These are phyloP conservation scores for Tetrapisispora nanseiensis DNA, from an alignment of 805 yeast species.

Conservation along the genomic window DNA sequence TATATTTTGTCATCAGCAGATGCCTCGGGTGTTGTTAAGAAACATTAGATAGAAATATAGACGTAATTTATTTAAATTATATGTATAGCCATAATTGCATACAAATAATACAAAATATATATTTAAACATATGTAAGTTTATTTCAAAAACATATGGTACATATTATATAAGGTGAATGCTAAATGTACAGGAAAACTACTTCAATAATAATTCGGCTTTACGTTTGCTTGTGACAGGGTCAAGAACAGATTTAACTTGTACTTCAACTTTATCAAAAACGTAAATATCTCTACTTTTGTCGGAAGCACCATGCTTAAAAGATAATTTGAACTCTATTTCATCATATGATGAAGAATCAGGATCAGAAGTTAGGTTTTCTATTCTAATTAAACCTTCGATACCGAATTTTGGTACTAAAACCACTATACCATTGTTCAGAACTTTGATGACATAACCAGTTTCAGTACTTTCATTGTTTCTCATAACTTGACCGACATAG, in stretches of 20 bases:
- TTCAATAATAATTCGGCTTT: conserved; percentile 67
- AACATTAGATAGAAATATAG: conserved; percentile 40
- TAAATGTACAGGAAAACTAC: conserved; percentile 17
- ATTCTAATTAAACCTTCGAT: conserved; percentile 86
- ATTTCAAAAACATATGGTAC: neutral
- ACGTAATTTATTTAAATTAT: neutral
- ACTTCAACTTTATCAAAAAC: conserved; percentile 85
- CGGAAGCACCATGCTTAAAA: conserved; percentile 39
- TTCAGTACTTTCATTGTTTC: conserved; percentile 65
- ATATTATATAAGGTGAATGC: neutral
- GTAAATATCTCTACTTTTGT: conserved; percentile 40
- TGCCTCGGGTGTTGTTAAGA: conserved; percentile 81
- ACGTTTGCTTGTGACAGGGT: conserved; percentile 85
- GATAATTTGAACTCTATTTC: conserved; percentile 69
- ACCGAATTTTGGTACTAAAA: conserved; percentile 90
- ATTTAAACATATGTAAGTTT: neutral
- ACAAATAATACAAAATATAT: no score
- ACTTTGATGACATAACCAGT: conserved; percentile 90
- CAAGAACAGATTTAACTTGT: conserved; percentile 69
- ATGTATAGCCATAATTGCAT: neutral
- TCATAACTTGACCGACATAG: conserved; percentile 96
- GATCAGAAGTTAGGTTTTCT: conserved; percentile 61
- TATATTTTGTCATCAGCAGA: conserved; percentile 73
- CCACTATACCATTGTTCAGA: conserved; percentile 89
- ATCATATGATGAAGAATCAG: conserved; percentile 51